Conservation (phyloP, 192 early-diverging fungal species). For the Phlyctochytrium planicorne region DNA sequence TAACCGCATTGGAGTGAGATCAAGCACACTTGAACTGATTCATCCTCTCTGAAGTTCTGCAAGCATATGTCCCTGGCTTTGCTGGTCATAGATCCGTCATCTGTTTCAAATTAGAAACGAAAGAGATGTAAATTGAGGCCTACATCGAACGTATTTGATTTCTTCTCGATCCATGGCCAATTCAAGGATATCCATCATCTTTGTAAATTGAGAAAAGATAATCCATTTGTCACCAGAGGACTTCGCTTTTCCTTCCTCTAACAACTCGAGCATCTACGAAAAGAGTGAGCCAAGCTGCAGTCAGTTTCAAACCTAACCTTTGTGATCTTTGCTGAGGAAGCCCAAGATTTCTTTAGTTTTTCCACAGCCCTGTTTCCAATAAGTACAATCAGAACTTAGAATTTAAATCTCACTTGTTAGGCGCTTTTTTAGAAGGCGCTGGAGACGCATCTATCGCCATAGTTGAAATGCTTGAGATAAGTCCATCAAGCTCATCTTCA, state of each 20-base stretch:
- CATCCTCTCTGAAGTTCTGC: background rate
- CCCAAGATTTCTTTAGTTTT: background rate
- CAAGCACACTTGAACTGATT: slow-evolving; percentile 22
- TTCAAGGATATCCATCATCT: slow-evolving; percentile 30
- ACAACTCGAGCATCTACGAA: background rate
- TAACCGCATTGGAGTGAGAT: slow-evolving; percentile 40
- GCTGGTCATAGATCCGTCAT: background rate
- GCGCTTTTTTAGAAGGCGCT: background rate
- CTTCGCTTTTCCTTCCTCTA: background rate
- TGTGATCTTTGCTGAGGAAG: background rate
- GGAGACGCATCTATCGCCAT: background rate
- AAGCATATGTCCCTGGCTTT: background rate
- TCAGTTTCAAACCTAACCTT: background rate
- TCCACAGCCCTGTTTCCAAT: background rate
- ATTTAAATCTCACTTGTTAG: background rate
- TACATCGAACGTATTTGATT: slow-evolving; percentile 24
- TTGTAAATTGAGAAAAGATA: slow-evolving; percentile 33
- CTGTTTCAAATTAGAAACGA: background rate
- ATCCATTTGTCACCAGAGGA: slow-evolving; percentile 42
- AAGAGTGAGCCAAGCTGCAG: background rate
- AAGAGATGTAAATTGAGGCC: background rate
- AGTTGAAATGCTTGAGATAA: background rate
- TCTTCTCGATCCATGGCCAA: slow-evolving; percentile 15
- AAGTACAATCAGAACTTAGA: background rate
- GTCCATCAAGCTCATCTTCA: background rate